Conservation (phyloP, 352 stramenopile species). For the Phytopythium kandeliae region DNA sequence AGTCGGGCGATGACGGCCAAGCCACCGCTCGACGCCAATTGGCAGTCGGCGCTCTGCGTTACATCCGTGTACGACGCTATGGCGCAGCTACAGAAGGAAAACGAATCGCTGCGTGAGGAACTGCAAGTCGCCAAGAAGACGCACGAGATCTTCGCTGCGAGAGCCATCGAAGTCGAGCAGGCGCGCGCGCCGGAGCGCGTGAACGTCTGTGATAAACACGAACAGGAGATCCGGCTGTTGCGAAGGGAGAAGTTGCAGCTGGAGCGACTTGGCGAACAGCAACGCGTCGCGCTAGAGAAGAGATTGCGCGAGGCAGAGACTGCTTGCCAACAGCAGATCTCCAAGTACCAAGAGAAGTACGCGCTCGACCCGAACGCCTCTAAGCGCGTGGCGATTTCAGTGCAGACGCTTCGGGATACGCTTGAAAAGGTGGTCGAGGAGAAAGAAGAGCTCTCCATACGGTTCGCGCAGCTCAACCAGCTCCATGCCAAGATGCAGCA, state of each 20-base stretch:
- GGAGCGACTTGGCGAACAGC: slow-evolving; percentile 27
- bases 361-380: slow-evolving; percentile 47
- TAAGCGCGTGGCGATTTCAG: slow-evolving; percentile 41
- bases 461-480: slow-evolving; percentile 31
- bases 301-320: slow-evolving; percentile 20
- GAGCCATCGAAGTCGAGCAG: slow-evolving; percentile 6
- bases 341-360: slow-evolving; percentile 48
- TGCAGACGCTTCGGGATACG: slow-evolving; percentile 47
- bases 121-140: slow-evolving; percentile 16
- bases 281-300: slow-evolving; percentile 27
- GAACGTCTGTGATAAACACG: slow-evolving; percentile 12
- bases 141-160: slow-evolving; percentile 7
- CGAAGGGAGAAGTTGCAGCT: slow-evolving; percentile 39
- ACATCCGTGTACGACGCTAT: slow-evolving; percentile 76
- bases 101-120: slow-evolving; percentile 35
- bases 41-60: slow-evolving; percentile 69
- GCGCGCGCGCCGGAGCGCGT: slow-evolving; percentile 13
- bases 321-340: slow-evolving; percentile 28
- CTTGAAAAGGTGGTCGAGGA: slow-evolving; percentile 52
- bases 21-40: slow-evolving; percentile 34
- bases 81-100: slow-evolving; percentile 51
- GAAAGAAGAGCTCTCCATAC: slow-evolving; percentile 56
- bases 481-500: slow-evolving; percentile 26
- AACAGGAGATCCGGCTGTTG: slow-evolving; percentile 48
- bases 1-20: background rate